Evolutionary conservation across 2,329 filamentous ascomycete species (phyloP).

Genomic region (Phialemoniopsis sp.): DNA sequence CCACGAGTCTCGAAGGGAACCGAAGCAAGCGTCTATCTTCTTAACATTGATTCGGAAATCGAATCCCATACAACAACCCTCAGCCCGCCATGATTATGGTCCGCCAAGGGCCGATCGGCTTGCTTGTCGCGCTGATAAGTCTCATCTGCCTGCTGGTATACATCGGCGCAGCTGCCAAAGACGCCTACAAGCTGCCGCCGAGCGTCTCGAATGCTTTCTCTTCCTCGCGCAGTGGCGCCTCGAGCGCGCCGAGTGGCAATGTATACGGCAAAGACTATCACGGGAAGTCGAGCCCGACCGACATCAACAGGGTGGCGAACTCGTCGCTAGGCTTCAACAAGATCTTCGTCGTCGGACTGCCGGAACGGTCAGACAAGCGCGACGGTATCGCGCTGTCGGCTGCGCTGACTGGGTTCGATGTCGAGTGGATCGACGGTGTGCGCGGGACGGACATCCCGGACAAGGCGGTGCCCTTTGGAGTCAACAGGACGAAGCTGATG

Average conservation of each 20-base stretch:
- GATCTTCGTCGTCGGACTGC: constrained; percentile 40
- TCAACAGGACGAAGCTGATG: constrained; percentile 16
- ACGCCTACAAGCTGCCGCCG: not conserved
- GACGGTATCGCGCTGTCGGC: constrained; percentile 40
- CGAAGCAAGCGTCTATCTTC: too few relatives aligned
- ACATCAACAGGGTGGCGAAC: constrained; percentile 9
- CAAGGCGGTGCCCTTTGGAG: constrained; percentile 32
- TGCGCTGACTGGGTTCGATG: constrained; percentile 31
- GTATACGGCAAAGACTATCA: constrained; percentile 3
- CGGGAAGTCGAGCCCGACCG: constrained; percentile 1
- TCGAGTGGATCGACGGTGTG: constrained; percentile 39
- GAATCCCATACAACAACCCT: not conserved
- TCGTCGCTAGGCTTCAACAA: constrained; percentile 28
- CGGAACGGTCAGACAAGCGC: constrained; percentile 41
- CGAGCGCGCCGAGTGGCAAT: not conserved
- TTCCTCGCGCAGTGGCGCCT: not conserved
- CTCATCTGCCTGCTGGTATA: not conserved
- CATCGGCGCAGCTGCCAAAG: not conserved
- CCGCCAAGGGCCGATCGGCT: not conserved
- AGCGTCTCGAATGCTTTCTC: not conserved
- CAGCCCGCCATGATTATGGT: constrained; percentile 1
- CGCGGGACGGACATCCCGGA: constrained; percentile 30
- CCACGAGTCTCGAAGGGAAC: too few relatives aligned
- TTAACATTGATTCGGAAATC: not conserved
- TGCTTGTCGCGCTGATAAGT: not conserved